Conservation (phyloP, 2,329 filamentous ascomycete species). For the Fusarium austroafricanum region DNA sequence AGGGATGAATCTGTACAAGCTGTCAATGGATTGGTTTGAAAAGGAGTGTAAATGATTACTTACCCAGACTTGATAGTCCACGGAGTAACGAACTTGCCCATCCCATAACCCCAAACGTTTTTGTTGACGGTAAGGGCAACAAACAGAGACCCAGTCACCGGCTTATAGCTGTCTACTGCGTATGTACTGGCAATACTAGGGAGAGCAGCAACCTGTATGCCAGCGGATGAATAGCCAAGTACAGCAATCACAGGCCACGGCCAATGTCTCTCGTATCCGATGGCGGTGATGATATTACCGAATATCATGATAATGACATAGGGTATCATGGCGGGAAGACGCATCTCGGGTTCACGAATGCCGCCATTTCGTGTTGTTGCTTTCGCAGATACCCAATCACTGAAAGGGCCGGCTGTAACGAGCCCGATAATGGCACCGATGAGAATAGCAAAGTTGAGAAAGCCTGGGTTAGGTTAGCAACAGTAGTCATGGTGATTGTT, state of each 20-base stretch:
- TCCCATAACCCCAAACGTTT: slow-evolving; percentile 4
- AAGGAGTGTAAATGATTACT: fast-evolving
- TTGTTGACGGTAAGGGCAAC: slow-evolving; percentile 3
- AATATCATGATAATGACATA: slow-evolving; percentile 6
- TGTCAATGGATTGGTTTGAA: fast-evolving
- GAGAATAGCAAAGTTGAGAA: slow-evolving; percentile 8
- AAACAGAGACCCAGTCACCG: slow-evolving; percentile 3
- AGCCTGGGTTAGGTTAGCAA: neutral
- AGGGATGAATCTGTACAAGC: neutral
- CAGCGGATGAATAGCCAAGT: neutral
- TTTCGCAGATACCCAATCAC: slow-evolving; percentile 3
- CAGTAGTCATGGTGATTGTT: fast-evolving
- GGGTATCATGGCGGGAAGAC: slow-evolving; percentile 4
- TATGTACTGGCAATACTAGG: slow-evolving; percentile 3
- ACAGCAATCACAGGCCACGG: slow-evolving; percentile 6
- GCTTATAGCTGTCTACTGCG: slow-evolving; percentile 6
- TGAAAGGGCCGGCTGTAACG: slow-evolving; percentile 1
- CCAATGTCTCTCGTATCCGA: slow-evolving; percentile 6
- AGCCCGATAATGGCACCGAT: slow-evolving; percentile 1
- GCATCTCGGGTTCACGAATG: slow-evolving; percentile 8
- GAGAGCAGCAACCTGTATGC: neutral
- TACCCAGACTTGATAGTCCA: slow-evolving; percentile 20
- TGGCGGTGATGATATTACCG: neutral
- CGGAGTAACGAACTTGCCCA: slow-evolving; percentile 7
- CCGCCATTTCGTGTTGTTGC: neutral